These are phyloP conservation scores for Aureobasidium sp. DNA, from an alignment of 2,329 filamentous ascomycete species.

Conservation along the genomic window DNA sequence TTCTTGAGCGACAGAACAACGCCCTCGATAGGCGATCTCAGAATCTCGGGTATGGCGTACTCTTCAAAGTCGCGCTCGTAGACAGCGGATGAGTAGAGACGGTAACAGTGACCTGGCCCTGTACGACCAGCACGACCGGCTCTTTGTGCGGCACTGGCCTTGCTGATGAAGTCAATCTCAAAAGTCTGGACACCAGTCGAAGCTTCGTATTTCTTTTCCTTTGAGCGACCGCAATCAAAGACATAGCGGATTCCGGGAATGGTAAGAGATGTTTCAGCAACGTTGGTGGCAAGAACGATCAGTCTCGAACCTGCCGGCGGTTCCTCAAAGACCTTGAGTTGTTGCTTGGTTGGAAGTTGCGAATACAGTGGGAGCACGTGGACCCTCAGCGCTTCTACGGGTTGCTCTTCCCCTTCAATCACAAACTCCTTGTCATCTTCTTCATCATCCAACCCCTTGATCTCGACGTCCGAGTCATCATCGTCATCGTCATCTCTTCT, in stretches of 20 bases:
- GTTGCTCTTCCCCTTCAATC: constrained; percentile 40
- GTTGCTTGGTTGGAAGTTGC: constrained; percentile 80
- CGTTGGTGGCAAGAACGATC: constrained; percentile 89
- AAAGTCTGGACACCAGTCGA: constrained; percentile 90
- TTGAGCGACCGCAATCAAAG: constrained; percentile 87
- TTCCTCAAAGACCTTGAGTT: constrained; percentile 81
- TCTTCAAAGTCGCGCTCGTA: constrained; percentile 84
- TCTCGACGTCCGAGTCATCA: constrained; percentile 49
- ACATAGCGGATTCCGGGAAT: constrained; percentile 94
- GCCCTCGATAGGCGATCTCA: constrained; percentile 83
- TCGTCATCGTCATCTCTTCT: constrained; percentile 32
- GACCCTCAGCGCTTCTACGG: constrained; percentile 60
- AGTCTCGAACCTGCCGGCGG: constrained; percentile 70
- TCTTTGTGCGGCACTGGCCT: constrained; percentile 87
- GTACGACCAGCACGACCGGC: constrained; percentile 92
- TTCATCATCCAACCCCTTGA: constrained; percentile 52
- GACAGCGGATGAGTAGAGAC: constrained; percentile 88
- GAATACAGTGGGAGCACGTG: constrained; percentile 94
- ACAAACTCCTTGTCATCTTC: constrained; percentile 50
- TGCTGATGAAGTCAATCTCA: constrained; percentile 93
- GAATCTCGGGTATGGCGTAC: constrained; percentile 80
- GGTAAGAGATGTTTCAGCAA: constrained; percentile 93
- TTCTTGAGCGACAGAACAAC: constrained; percentile 88
- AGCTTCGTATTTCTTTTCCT: constrained; percentile 85
- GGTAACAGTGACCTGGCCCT: constrained; percentile 90